Evolutionary conservation across 176 grass and related monocot genomes (phyloP), one percentile per base, ranked within the genome.

Genomic region (Juncus effusus): DNA sequence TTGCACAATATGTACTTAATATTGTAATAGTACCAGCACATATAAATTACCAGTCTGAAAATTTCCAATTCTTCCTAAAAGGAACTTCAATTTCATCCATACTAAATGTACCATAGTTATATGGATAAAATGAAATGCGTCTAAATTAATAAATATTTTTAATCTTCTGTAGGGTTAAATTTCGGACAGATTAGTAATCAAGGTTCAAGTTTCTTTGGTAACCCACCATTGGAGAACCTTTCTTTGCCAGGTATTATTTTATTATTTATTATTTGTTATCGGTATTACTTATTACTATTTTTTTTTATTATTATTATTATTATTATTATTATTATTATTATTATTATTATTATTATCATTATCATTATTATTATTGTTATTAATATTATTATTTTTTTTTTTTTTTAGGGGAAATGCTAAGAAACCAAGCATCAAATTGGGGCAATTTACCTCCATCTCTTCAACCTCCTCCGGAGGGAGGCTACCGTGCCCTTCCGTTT

Each of bases 401-500:
- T 61, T 79, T 62, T 4, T 28, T 75, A 86, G 85, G 80, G 9
- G 82, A 81, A 42, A 72, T 80, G 40, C 69, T 78, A 19, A 81
- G 60, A 13, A 69, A 51, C 0, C 62, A 63, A 40, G 75, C 57
- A 61, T 73, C 83, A 13, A 62, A 59, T 14, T 92, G 85, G 85
- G 93, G 85, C 11, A 88, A 84, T 81, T 61, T 96, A 67, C 93
- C 87, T 63, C 93, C 85, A 6, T 96, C 93, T 3, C 63, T 96
- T 49, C 78, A 81, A 68, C 82, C 84, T 36, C 92, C 92, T 60
- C 82, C 84, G 3, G 84, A 91, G 63, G 85, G 85, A n/a, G 77
- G 93, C 10, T 81, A 83, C 63, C 82, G 73, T 38, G 54, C 65
- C 9, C 74, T 86, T 79, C 80, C 85, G 40, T 79, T 84, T 58